Evolutionary conservation across 2,329 filamentous ascomycete genomes (phyloP).

Genomic region (Ophiostoma himal-ulmi): DNA sequence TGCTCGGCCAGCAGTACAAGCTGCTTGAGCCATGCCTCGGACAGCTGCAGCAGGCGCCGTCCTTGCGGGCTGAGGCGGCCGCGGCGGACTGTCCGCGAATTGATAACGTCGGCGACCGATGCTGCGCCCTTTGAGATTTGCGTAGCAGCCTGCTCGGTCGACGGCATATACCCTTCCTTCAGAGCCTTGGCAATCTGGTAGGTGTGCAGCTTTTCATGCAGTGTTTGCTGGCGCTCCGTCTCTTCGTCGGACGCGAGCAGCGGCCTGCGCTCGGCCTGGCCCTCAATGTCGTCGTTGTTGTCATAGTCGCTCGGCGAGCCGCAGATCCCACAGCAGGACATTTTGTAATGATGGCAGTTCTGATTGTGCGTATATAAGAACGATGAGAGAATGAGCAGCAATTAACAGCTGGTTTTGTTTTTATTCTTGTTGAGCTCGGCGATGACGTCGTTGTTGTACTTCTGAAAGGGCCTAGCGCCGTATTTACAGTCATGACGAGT

Average conservation of each 20-base stretch:
- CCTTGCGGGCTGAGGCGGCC: constrained; percentile 75
- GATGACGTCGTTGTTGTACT: constrained; percentile 9
- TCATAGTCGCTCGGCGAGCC: constrained; percentile 13
- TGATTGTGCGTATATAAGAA: background rate
- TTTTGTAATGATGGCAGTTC: background rate
- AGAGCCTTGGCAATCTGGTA: constrained; percentile 88
- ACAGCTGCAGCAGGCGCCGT: constrained; percentile 63
- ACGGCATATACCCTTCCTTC: constrained; percentile 82
- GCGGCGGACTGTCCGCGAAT: background rate
- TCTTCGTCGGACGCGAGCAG: constrained; percentile 49
- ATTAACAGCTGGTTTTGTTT: background rate
- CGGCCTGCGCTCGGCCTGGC: constrained; percentile 16
- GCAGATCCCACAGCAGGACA: constrained; percentile 5
- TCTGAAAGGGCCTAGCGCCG: background rate
- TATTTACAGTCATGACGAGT: background rate
- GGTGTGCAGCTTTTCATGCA: constrained; percentile 85
- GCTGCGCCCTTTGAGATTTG: constrained; percentile 53
- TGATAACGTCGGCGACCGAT: constrained; percentile 41
- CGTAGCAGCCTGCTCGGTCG: constrained; percentile 73
- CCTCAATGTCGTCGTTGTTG: constrained; percentile 16
- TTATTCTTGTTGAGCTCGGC: background rate
- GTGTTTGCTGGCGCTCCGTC: constrained; percentile 66
- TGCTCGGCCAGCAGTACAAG: constrained; percentile 69
- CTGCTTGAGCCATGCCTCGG: constrained; percentile 67
- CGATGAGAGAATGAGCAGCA: background rate